phyloP scores from a whole-genome alignment of 768 basidiomycete genomes.

The Suillus luteus region DNA sequence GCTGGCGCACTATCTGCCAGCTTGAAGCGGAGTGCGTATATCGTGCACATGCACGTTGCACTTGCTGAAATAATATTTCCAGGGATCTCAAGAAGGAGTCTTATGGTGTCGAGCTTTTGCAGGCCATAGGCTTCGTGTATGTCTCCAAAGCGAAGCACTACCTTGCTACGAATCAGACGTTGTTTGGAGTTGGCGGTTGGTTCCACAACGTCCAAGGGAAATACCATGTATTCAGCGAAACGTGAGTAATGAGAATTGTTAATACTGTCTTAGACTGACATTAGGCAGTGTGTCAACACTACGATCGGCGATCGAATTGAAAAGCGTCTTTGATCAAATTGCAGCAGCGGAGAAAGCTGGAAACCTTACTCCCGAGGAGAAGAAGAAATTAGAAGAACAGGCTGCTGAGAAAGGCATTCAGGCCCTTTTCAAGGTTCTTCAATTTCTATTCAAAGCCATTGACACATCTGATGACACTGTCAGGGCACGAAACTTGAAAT shows the following conservation, averaged over 20 bases:
- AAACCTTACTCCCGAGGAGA: conserved; percentile 75
- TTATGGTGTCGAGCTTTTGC: conserved; percentile 83
- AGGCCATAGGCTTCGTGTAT: conserved; percentile 88
- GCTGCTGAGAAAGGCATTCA: conserved; percentile 92
- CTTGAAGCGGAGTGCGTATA: conserved; percentile 78
- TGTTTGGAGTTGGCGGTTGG: conserved; percentile 89
- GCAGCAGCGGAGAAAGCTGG: conserved; percentile 88
- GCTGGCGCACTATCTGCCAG: conserved; percentile 77
- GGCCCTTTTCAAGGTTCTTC: conserved; percentile 80
- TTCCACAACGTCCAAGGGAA: conserved; percentile 90
- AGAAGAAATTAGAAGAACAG: conserved; percentile 82
- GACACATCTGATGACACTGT: neutral
- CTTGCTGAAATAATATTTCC: conserved; percentile 13
- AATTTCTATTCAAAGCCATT: conserved; percentile 1
- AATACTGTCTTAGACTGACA: conserved; percentile 10
- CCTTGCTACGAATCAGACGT: conserved; percentile 67
- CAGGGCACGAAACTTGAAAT: conserved; percentile 91
- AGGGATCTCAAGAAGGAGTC: conserved; percentile 85
- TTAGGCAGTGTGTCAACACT: conserved; percentile 73
- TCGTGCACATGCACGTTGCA: neutral
- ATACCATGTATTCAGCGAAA: conserved; percentile 92
- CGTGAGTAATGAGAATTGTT: conserved; percentile 48
- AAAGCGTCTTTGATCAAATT: conserved; percentile 88
- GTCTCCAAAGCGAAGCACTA: conserved; percentile 80
- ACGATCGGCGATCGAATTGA: conserved; percentile 85